A percentile compares a stretch with the other conserved stretches of the same genome.
These are phyloP conservation scores for Papiliotrema laurentii DNA, from an alignment of 1,284 basidiomycete species.

Conservation along the genomic window DNA sequence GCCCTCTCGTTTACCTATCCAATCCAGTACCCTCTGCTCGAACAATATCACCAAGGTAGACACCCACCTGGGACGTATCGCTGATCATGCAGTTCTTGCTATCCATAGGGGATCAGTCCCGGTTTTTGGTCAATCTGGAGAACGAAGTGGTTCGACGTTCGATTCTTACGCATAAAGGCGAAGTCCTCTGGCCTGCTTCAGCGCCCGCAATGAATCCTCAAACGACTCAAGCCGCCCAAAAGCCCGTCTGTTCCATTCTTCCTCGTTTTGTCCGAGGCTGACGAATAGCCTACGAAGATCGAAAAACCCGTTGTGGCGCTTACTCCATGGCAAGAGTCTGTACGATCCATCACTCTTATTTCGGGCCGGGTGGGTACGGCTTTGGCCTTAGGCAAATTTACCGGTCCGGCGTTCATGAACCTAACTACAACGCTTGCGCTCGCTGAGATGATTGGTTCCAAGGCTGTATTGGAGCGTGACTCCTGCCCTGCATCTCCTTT, in stretches of 20 bases:
- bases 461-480: constrained; percentile 81
- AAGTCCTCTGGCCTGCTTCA: constrained; percentile 57
- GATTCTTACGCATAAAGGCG: constrained; percentile 65
- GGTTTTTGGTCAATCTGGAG: constrained; percentile 63
- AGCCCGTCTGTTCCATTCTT: constrained; percentile 9
- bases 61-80: too few species aligned
- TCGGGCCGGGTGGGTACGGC: constrained; percentile 68
- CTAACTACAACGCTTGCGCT: constrained; percentile 75
- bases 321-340: constrained; percentile 76
- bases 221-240: constrained; percentile 52
- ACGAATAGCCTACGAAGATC: constrained; percentile 26
- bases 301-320: constrained; percentile 53
- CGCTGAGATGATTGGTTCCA: constrained; percentile 69
- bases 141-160: constrained; percentile 80
- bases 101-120: constrained; percentile 63
- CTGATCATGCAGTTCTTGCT: constrained; percentile 58
- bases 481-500: constrained; percentile 66
- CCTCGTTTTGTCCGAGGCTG: not conserved
- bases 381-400: constrained; percentile 70
- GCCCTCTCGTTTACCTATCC: constrained; percentile 74
- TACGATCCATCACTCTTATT: constrained; percentile 64
- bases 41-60: constrained; percentile 72
- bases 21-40: constrained; percentile 78
- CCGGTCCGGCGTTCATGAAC: constrained; percentile 73
- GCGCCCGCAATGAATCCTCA: constrained; percentile 46